phyloP scores from a whole-genome alignment of 371 early-diverging fungal species.

The Mucor lusitanicus region DNA sequence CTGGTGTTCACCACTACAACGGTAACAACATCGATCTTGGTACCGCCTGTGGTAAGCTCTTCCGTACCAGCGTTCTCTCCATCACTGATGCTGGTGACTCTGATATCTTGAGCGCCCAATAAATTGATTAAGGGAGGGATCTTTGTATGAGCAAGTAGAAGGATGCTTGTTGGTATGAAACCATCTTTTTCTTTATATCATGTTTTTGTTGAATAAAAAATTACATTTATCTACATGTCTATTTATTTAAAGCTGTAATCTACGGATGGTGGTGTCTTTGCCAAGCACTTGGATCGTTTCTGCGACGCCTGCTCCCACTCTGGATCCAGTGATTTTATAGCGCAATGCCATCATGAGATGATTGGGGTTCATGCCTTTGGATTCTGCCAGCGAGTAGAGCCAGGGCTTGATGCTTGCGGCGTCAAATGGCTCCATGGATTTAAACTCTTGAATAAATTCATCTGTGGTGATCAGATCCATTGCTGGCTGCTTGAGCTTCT shows the following conservation, averaged over 20 bases:
- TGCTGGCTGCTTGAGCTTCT: constrained; percentile 50
- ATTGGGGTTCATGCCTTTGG: constrained; percentile 42
- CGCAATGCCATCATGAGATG: constrained; percentile 67
- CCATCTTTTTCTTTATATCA: background rate
- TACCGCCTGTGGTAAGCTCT: constrained; percentile 99
- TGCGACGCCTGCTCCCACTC: constrained; percentile 65
- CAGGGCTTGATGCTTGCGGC: constrained; percentile 28
- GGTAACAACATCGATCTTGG: constrained; percentile 98
- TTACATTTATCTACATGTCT: background rate
- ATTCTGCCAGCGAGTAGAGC: constrained; percentile 31
- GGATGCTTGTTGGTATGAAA: background rate
- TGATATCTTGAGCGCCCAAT: constrained; percentile 54
- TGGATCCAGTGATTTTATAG: constrained; percentile 64
- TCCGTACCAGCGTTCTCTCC: constrained; percentile 87
- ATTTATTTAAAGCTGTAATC: constrained; percentile 7
- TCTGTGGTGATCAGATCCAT: constrained; percentile 24
- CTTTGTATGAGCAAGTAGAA: background rate
- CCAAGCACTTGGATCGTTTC: constrained; percentile 61
- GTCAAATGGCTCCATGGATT: constrained; percentile 33
- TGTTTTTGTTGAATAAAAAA: constrained; percentile 1
- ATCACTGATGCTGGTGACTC: constrained; percentile 98
- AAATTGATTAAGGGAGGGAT: constrained; percentile 6
- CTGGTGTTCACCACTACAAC: constrained; percentile 98
- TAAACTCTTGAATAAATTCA: constrained; percentile 16
- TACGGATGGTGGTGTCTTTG: constrained; percentile 14